Conservation (phyloP, 176 grass and related monocot genomes). For the Musa beccarii region DNA sequence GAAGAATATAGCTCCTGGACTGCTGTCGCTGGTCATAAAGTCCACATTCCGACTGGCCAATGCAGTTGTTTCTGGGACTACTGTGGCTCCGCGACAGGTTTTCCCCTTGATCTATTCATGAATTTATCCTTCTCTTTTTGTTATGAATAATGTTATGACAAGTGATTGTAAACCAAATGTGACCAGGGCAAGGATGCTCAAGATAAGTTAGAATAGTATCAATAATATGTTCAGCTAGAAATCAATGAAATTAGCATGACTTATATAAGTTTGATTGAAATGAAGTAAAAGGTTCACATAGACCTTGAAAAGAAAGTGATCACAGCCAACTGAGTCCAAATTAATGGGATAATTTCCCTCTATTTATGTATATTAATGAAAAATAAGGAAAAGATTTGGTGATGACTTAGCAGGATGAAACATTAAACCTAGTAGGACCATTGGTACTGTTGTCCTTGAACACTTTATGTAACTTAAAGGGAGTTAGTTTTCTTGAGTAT, state of each 20-base stretch:
- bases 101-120: neutral
- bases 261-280: neutral
- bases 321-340: no score
- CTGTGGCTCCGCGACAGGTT: slow-evolving; percentile 64
- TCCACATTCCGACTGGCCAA: slow-evolving; percentile 59
- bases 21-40: slow-evolving; percentile 52
- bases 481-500: no score
- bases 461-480: no score
- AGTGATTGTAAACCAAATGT: neutral
- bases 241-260: neutral
- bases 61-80: slow-evolving; percentile 53
- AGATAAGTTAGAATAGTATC: neutral
- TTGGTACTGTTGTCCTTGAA: no score
- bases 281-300: neutral
- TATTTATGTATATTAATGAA: no score
- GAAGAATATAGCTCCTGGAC: slow-evolving; percentile 75
- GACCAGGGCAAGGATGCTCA: neutral
- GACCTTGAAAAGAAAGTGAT: no score
- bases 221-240: neutral
- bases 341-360: no score
- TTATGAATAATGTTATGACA: neutral
- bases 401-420: no score
- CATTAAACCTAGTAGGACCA: no score
- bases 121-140: neutral
- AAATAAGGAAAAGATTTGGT: no score